Percentiles rank a stretch among this genome's conserved stretches.
Conservation (phyloP, 495 filamentous ascomycete genomes). For the Talaromyces thailandensis region DNA sequence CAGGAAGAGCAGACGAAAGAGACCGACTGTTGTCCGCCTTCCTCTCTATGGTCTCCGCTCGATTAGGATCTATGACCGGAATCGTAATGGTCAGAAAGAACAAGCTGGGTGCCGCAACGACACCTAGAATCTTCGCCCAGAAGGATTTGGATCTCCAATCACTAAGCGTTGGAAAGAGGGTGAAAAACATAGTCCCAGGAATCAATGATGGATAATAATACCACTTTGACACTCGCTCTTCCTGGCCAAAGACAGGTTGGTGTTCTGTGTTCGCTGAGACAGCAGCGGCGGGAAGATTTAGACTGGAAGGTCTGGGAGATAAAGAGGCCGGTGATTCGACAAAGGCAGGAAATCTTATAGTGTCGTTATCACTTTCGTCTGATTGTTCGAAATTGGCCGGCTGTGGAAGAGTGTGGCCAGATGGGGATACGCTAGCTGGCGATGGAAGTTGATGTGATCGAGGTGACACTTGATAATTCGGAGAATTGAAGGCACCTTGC, state of each 20-base stretch:
- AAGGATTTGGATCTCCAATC: slow-evolving; percentile 67
- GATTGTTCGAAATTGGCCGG: background rate
- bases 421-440: slow-evolving; percentile 4
- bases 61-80: slow-evolving; percentile 72
- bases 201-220: slow-evolving; percentile 71
- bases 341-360: slow-evolving; percentile 43
- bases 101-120: slow-evolving; percentile 79
- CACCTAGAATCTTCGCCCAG: slow-evolving; percentile 67
- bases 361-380: slow-evolving; percentile 9
- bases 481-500: slow-evolving; percentile 24
- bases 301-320: slow-evolving; percentile 41
- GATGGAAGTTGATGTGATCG: slow-evolving; percentile 12
- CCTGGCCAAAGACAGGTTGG: slow-evolving; percentile 11
- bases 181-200: slow-evolving; percentile 55
- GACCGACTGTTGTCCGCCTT: slow-evolving; percentile 12
- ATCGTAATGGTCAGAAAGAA: slow-evolving; percentile 85
- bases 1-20: slow-evolving; percentile 1
- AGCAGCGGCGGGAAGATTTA: slow-evolving; percentile 40
- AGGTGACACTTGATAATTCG: slow-evolving; percentile 33
- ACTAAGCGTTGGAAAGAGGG: slow-evolving; percentile 82
- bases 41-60: slow-evolving; percentile 35
- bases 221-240: slow-evolving; percentile 36
- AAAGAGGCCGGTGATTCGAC: slow-evolving; percentile 32
- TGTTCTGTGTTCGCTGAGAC: slow-evolving; percentile 35
- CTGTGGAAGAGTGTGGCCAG: background rate